A percentile compares a stretch with the other conserved stretches of the same genome.
phyloP scores from a whole-genome alignment of 495 filamentous ascomycete species.

The Penicillium atrosanguineum region DNA sequence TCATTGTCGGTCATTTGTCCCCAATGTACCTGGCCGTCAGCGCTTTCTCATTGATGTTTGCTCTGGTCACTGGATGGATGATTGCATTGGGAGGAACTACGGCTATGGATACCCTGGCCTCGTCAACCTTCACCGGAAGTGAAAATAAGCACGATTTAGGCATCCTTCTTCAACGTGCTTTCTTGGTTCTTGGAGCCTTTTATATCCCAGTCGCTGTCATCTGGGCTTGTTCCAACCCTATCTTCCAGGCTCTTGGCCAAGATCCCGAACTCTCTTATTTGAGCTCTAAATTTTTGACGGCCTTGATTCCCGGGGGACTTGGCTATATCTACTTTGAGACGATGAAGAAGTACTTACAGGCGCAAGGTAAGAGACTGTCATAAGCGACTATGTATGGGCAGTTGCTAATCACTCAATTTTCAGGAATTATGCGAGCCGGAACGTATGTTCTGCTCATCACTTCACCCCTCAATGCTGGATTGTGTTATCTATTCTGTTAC shows the following conservation, averaged over 20 bases:
- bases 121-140: slow-evolving; percentile 82
- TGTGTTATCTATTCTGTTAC: slow-evolving; percentile 83
- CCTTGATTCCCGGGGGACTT: slow-evolving; percentile 78
- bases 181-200: slow-evolving; percentile 70
- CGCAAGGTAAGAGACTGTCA: slow-evolving; percentile 59
- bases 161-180: slow-evolving; percentile 74
- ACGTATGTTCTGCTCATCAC: slow-evolving; percentile 85
- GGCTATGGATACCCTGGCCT: slow-evolving; percentile 83
- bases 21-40: slow-evolving; percentile 79
- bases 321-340: slow-evolving; percentile 91
- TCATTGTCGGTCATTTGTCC: slow-evolving; percentile 79
- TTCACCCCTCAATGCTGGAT: slow-evolving; percentile 69
- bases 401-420: neutral
- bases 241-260: slow-evolving; percentile 78
- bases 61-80: slow-evolving; percentile 87
- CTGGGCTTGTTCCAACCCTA: slow-evolving; percentile 73
- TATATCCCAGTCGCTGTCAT: slow-evolving; percentile 74
- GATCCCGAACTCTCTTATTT: slow-evolving; percentile 73
- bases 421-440: slow-evolving; percentile 82
- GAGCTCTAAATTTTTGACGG: slow-evolving; percentile 71
- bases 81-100: slow-evolving; percentile 91
- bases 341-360: slow-evolving; percentile 91
- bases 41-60: slow-evolving; percentile 93
- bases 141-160: slow-evolving; percentile 80
- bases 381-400: neutral